A percentile compares a stretch with the other conserved stretches of the same genome.
These are phyloP conservation scores for Wallacemonas sp. DNA, from an alignment of 208 protist genomes.

Conservation along the genomic window DNA sequence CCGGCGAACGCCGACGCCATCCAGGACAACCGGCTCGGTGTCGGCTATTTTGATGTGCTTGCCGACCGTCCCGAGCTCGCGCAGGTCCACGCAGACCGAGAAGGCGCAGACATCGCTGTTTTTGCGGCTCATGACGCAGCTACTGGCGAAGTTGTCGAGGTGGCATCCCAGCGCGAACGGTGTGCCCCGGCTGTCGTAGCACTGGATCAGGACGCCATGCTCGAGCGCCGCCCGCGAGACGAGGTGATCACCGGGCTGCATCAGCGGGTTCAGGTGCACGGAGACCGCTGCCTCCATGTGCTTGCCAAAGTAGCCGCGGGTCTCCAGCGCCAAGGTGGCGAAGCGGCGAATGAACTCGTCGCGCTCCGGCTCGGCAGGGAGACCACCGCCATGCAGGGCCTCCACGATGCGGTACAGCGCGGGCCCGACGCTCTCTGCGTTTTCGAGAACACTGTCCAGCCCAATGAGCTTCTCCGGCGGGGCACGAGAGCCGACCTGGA, in stretches of 20 bases:
- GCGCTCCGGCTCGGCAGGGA: conserved; percentile 26
- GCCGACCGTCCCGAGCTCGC: conserved; percentile 33
- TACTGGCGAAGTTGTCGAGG: conserved; percentile 63
- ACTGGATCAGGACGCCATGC: conserved; percentile 47
- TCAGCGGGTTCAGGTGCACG: conserved; percentile 52
- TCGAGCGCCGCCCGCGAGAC: conserved; percentile 36
- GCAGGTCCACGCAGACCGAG: conserved; percentile 59
- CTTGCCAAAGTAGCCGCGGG: conserved; percentile 47
- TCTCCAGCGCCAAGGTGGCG: conserved; percentile 37
- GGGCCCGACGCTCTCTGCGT: conserved; percentile 45
- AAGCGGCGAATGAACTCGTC: conserved; percentile 60
- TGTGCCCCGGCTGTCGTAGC: conserved; percentile 24
- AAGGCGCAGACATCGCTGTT: conserved; percentile 45
- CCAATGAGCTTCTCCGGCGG: conserved; percentile 32
- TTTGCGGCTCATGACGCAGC: conserved; percentile 32
- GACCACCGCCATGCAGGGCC: conserved; percentile 26
- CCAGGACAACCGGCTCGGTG: conserved; percentile 39
- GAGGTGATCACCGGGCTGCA: conserved; percentile 36
- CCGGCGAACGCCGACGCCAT: conserved; percentile 59
- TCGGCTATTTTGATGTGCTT: conserved; percentile 49
- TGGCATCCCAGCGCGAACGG: conserved; percentile 71
- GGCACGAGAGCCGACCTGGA: conserved; percentile 31
- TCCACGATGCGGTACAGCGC: conserved; percentile 40
- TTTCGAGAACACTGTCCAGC: conserved; percentile 35
- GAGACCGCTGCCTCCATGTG: conserved; percentile 44